Evolutionary conservation across 768 basidiomycete genomes (phyloP).

Genomic region (Boletus tomentosulus): DNA sequence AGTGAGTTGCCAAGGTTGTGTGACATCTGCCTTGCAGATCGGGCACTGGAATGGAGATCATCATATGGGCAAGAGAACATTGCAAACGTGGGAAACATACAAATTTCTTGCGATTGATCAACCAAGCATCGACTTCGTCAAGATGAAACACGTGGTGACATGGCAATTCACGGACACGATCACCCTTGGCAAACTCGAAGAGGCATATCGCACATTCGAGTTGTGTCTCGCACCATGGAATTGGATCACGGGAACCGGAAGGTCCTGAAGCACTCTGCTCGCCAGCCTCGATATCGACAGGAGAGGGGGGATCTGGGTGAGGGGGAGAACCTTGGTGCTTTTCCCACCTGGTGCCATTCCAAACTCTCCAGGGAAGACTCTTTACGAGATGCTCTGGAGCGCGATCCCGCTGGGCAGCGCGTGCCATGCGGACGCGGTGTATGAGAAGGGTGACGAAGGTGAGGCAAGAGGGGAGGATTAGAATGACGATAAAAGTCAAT

Average conservation of each 20-base stretch:
- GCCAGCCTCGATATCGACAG: slow-evolving; percentile 39
- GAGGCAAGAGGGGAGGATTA: slow-evolving; percentile 85
- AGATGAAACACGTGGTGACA: slow-evolving; percentile 96
- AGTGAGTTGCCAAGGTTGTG: slow-evolving; percentile 45
- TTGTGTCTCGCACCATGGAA: slow-evolving; percentile 78
- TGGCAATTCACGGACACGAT: slow-evolving; percentile 86
- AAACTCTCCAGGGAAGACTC: slow-evolving; percentile 75
- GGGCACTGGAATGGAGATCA: slow-evolving; percentile 59
- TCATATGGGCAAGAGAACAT: background rate
- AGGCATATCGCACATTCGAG: slow-evolving; percentile 93
- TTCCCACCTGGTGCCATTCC: slow-evolving; percentile 79
- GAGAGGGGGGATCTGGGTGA: slow-evolving; percentile 25
- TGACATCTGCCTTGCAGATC: slow-evolving; percentile 90
- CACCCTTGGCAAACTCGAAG: slow-evolving; percentile 79
- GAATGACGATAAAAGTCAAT: slow-evolving; percentile 79
- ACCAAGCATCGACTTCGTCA: slow-evolving; percentile 88
- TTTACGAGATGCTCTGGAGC: slow-evolving; percentile 80
- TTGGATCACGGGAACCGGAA: slow-evolving; percentile 31
- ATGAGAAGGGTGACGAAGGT: slow-evolving; percentile 87
- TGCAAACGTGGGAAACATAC: slow-evolving; percentile 43
- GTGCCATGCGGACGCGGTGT: slow-evolving; percentile 80
- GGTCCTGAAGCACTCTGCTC: slow-evolving; percentile 20
- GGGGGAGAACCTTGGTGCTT: slow-evolving; percentile 49
- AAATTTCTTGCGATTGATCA: slow-evolving; percentile 88
- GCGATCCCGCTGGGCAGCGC: slow-evolving; percentile 78